phyloP scores from a whole-genome alignment of 148 eudicot genomes.

The Persicaria tinctoria region DNA sequence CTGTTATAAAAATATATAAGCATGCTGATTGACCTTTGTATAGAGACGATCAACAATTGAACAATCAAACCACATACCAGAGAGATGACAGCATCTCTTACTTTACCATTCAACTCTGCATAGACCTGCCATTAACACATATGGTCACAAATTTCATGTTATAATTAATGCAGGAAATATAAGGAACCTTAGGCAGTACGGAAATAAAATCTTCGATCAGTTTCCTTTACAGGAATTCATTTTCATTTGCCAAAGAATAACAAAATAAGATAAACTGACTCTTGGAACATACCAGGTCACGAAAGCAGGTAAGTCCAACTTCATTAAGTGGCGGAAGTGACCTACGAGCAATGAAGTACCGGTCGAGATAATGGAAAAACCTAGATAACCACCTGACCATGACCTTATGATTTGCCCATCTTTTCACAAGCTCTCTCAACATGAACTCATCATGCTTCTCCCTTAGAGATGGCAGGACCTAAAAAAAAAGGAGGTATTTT shows the following conservation, averaged over 20 bases:
- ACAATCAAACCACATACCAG: conserved; percentile 1
- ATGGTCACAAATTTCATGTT: not conserved
- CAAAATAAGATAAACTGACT: not conserved
- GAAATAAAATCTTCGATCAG: not conserved
- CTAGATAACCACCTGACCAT: conserved; percentile 37
- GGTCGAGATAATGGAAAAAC: conserved; percentile 32
- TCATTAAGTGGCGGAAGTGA: conserved; percentile 26
- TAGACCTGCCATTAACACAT: not conserved
- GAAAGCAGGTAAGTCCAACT: conserved; percentile 30
- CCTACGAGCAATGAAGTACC: conserved; percentile 26
- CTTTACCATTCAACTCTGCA: conserved; percentile 8
- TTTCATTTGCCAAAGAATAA: not conserved
- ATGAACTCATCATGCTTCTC: conserved; percentile 35
- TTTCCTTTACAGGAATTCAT: not conserved
- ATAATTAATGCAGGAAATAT: not conserved
- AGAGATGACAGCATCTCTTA: conserved; percentile 13
- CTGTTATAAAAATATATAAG: not conserved
- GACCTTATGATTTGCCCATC: conserved; percentile 39
- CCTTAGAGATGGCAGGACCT: conserved; percentile 36
- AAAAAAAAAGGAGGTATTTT: not conserved
- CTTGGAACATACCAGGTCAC: conserved; percentile 24
- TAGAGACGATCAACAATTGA: not conserved
- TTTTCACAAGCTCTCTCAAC: conserved; percentile 30
- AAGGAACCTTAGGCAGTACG: not conserved
- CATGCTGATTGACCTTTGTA: not conserved